Evolutionary conservation across 2,329 filamentous ascomycete genomes (phyloP), one percentile per base, ranked within the genome.

Genomic region (Aspergillus vadensis): DNA sequence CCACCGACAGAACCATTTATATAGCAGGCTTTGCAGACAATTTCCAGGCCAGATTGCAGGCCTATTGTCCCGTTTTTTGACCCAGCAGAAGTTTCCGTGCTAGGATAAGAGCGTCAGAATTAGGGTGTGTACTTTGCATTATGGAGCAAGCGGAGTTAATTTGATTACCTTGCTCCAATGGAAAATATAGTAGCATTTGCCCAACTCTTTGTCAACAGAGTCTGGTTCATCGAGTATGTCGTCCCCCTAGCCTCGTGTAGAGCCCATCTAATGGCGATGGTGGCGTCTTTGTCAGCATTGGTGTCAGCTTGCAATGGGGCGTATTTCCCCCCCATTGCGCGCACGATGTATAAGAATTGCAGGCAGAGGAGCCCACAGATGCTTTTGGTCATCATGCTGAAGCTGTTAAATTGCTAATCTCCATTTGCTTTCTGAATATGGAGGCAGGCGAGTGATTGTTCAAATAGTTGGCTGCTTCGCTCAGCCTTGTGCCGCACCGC

Each of bases 1-100:
- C 57, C 51, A 19, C 43, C 41, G 15, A 59, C 57, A 21, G 57
- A 44, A 12, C 57, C 57, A 23, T 59, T 59, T 21, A 59, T 50
- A n/a, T 59, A 59, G 44, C 57, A 59, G 21, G 52, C 17, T 23
- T 17, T 59, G 52, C 57, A 59, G 25, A 39, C 43, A 21, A 59
- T 43, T 36, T 52, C 19, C 2, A 59, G 43, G 10, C 43, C 52
- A 2, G 30, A 14, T 17, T 50, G 12, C 25, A 55, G 19, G 9
- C 50, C 47, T 5, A 55, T 10, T 5, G 57, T 43, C 54, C 30
- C 27, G 19, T 51, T 23, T 3, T 36, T 19, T 12, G 57, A 44
- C 23, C 14, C 41, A 17, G 4, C 39, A 4, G 51, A 14, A 14
- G 5, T 36, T 12, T 36, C 32, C 0, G 32, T 36, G 32, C 32